Base-by-base conservation (phyloP, 169 alveolate species). In the Plasmodium cynomolgi region DNA sequence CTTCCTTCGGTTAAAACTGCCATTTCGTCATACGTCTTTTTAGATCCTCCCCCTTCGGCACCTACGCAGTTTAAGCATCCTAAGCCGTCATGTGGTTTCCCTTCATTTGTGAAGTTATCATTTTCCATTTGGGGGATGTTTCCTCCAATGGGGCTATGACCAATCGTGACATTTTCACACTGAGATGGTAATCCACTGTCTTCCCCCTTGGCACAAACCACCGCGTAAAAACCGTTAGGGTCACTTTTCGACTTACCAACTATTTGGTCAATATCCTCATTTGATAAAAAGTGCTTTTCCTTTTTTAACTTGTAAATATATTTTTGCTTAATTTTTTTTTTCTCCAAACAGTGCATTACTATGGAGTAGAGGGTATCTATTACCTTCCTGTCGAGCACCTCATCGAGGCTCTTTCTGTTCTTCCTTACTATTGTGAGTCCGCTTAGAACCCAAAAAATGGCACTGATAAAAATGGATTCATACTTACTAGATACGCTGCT, bases 391-490 rank as follows among this genome's bases (percentile, higher is more conserved):
- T 33, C 81, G 58, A 86, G 50, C n/a, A 86, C 47, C 44, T 86
- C 93, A 2, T 79, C 71, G 29, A 86, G 68, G 41, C 17, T 20
- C 41, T 41, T 79, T 58, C 81, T 86, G 5, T 79, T 58, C 26
- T 86, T 86, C 50, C 81, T 86, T 29, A 86, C 33, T 17, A 86
- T 54, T 13, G 34, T 54, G 71, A 86, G 75, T 15, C 88, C 86
- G 47, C 93, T 86, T 26, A 86, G 68, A 54, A 86, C 88, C 93
- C 93, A 86, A 86, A 86, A 86, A 39, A 86, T 58, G 23, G 81
- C 93, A 75, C 81, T 86, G 20, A 86, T 33, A 33, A 86, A 86
- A 37, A 86, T 23, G 62, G 93, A 86, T 56, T 86, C 93, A 77
- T 86, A 54, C 44, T 86, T 86, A 58, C 58, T 79, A 23, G 84